Percentiles rank a stretch among this genome's conserved stretches.
Conservation (phyloP, 345 rosid genomes). For the Rhodomyrtus tomentosa region DNA sequence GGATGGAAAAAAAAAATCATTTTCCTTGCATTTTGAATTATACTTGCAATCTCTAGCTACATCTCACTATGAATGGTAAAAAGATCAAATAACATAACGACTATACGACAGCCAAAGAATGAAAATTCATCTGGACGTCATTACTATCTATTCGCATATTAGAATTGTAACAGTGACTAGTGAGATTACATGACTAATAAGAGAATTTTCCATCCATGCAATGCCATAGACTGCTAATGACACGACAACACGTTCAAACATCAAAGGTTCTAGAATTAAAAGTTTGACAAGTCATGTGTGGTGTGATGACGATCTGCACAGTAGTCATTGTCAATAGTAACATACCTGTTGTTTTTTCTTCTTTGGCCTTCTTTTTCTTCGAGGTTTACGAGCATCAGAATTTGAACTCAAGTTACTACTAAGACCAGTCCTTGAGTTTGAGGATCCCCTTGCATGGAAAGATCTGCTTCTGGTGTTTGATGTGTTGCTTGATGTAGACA, state of each 20-base stretch:
- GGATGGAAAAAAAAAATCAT: neutral
- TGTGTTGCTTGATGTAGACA: slow-evolving; percentile 48
- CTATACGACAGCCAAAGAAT: neutral
- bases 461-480: slow-evolving; percentile 53
- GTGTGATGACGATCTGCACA: neutral
- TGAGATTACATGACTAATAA: neutral
- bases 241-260: neutral
- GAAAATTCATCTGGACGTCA: neutral
- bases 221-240: neutral
- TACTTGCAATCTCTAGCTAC: neutral
- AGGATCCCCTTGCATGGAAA: slow-evolving; percentile 26
- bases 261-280: neutral
- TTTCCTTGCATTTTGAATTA: neutral
- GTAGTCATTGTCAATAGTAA: neutral
- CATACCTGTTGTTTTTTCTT: slow-evolving; percentile 64
- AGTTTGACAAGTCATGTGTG: neutral
- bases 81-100: neutral
- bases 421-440: slow-evolving; percentile 55
- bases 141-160: neutral
- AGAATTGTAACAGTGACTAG: neutral
- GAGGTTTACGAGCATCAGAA: slow-evolving; percentile 88
- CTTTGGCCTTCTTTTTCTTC: slow-evolving; percentile 91
- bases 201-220: neutral
- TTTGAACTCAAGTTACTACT: slow-evolving; percentile 88
- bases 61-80: neutral